A percentile compares a stretch with the other conserved stretches of the same genome.
These are phyloP conservation scores for Epithemia pelagica DNA, from an alignment of 108 stramenopile genomes.

Conservation along the genomic window DNA sequence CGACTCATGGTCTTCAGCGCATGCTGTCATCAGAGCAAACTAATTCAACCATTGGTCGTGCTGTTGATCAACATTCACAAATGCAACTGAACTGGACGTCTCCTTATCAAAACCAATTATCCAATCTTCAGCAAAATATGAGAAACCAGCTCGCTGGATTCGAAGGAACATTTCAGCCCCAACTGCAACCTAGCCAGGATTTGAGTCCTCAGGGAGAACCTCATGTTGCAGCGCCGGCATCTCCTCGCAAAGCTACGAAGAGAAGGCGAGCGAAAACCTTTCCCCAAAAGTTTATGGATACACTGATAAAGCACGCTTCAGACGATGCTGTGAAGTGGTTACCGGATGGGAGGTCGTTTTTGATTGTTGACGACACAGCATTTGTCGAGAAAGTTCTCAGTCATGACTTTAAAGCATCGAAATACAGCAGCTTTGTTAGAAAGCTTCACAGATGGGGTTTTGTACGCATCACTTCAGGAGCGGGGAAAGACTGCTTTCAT, in stretches of 20 bases:
- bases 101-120: no score
- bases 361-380: conserved; percentile 32
- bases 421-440: conserved; percentile 47
- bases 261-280: conserved; percentile 23
- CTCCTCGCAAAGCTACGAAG: conserved; percentile 5
- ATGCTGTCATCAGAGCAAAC: no score
- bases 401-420: conserved; percentile 32
- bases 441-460: conserved; percentile 67
- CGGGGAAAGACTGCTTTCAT: conserved; percentile 55
- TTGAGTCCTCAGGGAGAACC: no score
- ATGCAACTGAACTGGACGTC: no score
- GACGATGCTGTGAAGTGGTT: conserved; percentile 47
- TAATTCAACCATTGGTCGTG: no score
- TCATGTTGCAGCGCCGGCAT: neutral
- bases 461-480: conserved; percentile 42
- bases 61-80: no score
- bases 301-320: conserved; percentile 23
- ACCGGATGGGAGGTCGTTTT: conserved; percentile 56
- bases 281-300: conserved; percentile 40
- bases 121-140: no score
- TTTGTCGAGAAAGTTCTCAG: conserved; percentile 31
- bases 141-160: no score
- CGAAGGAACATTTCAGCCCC: no score
- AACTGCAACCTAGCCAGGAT: no score
- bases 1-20: no score